Base-by-base conservation (phyloP, 2,329 filamentous ascomycete genomes). In the Scleromitrula shiraiana region DNA sequence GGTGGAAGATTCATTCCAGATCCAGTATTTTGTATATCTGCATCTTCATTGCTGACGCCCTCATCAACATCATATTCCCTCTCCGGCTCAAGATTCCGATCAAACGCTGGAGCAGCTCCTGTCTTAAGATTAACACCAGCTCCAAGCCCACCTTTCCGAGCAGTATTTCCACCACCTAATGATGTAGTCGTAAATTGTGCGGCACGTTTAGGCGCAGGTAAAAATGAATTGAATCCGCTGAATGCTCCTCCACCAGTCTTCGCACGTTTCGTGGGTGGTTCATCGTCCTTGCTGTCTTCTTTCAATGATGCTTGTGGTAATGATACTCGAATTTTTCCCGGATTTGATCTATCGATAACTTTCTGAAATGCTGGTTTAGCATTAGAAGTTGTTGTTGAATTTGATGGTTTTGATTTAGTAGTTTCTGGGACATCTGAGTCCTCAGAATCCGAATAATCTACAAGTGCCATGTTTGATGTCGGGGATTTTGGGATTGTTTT, bases 291-390 rank as follows among this genome's bases (percentile, higher is more conserved):
- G 55, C 3, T 58, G 19, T 57, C 62, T 10, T 68, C 64, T 41
- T 68, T 66, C 20, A 63, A 58, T 2, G 67, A 60, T 32, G 72
- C 62, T 53, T 76, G 65, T 3, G 88, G 82, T 12, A 96, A 77
- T 57, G 77, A 88, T 65, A 96, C 80, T 62, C 83, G 75, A 66
- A 96, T 94, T 68, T 90, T 94, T 67, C 84, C 81, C 7, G 86
- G 80, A 63, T 89, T 88, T 47, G 82, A 77, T 63, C 84, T 80
- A 68, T 93, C 85, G 67, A 95, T 80, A 47, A 93, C 79, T 66
- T 89, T 90, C 61, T 85, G 83, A 62, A 89, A 85, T 15, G 78
- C 69, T 50, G 83, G 76, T 65, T 87, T 77, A 19, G 70, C 63
- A 23, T 66, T 60, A 19, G 62, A 50, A 41, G 56, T 33, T 50